Conservation (phyloP, 73 alveolate species). For the Durusdinium trenchii region DNA sequence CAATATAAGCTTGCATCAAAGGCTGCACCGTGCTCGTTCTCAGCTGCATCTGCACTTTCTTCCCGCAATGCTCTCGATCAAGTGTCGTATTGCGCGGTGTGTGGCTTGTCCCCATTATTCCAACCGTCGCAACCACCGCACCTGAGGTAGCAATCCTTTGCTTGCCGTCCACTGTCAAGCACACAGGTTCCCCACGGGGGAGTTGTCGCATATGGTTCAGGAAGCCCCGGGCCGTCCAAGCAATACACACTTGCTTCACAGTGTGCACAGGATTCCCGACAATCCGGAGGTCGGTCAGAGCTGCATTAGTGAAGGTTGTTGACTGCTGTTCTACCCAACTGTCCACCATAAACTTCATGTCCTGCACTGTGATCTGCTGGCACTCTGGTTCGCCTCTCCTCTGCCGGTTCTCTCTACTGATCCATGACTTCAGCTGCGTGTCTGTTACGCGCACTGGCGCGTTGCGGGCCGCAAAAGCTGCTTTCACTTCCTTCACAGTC, state of each 20-base stretch:
- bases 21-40: conserved; percentile 24
- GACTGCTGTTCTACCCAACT: conserved; percentile 14
- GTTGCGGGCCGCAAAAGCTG: neutral
- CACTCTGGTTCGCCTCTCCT: neutral
- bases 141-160: conserved; percentile 30
- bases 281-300: neutral
- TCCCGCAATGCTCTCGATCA: neutral
- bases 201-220: neutral
- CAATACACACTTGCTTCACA: neutral
- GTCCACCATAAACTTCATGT: neutral
- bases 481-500: neutral
- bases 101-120: neutral
- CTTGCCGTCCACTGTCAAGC: conserved; percentile 54
- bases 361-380: neutral
- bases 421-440: neutral
- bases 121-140: conserved; percentile 48
- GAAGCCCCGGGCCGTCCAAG: conserved; percentile 43
- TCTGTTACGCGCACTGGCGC: neutral
- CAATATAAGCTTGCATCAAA: conserved; percentile 36
- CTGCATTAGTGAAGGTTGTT: neutral
- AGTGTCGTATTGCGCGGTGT: neutral
- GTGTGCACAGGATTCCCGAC: neutral
- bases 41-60: neutral
- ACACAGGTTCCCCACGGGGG: neutral
- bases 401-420: conserved; percentile 1